phyloP scores from a whole-genome alignment of 2,329 filamentous ascomycete genomes.

The Penicillium janthinellum region DNA sequence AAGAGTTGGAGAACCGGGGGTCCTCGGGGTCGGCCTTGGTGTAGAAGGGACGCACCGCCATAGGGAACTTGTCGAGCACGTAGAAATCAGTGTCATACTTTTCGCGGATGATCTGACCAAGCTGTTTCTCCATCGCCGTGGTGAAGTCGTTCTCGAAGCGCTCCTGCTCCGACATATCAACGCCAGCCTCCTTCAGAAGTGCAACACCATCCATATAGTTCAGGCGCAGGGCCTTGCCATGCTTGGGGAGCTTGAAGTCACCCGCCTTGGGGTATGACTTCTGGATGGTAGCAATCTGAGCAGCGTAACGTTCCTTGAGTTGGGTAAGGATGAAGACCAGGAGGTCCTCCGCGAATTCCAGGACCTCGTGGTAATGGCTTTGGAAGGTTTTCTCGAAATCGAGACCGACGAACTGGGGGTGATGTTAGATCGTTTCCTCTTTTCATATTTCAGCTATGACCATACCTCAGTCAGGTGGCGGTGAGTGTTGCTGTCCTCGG shows the following conservation, averaged over 20 bases:
- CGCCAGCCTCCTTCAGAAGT: constrained; percentile 52
- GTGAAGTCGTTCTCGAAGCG: constrained; percentile 51
- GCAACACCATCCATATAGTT: constrained; percentile 54
- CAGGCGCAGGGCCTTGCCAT: constrained; percentile 52
- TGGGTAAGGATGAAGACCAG: constrained; percentile 53
- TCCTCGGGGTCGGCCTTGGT: constrained; percentile 75
- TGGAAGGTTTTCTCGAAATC: constrained; percentile 56
- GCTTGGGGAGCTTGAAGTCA: constrained; percentile 52
- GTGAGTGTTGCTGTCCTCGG: constrained; percentile 69
- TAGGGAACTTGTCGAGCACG: constrained; percentile 93
- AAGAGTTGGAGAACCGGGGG: constrained; percentile 66
- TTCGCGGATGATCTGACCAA: constrained; percentile 79
- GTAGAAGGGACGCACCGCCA: constrained; percentile 86
- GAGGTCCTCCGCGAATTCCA: constrained; percentile 52
- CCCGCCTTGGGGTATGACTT: constrained; percentile 54
- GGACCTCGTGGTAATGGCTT: constrained; percentile 54
- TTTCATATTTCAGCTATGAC: background rate
- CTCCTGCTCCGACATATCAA: constrained; percentile 53
- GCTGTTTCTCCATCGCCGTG: constrained; percentile 61
- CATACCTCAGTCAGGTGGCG: constrained; percentile 64
- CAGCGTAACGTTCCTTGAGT: constrained; percentile 47
- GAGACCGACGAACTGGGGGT: constrained; percentile 50
- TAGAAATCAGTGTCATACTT: constrained; percentile 97
- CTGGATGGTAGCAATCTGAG: constrained; percentile 50
- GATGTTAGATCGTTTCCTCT: constrained; percentile 19